phyloP scores from a whole-genome alignment of 805 yeast species.

The Phaffomyces antillensis region DNA sequence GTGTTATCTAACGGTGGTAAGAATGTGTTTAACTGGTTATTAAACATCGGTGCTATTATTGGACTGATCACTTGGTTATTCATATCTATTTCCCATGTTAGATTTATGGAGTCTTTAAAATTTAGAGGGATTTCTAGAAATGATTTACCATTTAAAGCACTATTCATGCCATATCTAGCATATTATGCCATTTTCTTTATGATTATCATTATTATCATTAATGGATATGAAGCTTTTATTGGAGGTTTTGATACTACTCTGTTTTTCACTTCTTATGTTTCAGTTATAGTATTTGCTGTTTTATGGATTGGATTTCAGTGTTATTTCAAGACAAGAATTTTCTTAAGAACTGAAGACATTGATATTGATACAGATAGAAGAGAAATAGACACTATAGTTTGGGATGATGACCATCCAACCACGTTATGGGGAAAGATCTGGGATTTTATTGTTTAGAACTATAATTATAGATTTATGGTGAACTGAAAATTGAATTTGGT shows the following conservation, averaged over 20 bases:
- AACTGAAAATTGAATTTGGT: too few species aligned
- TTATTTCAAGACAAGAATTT: conserved; percentile 39
- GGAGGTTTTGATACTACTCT: conserved; percentile 40
- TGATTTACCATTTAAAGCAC: conserved; percentile 67
- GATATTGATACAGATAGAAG: conserved; percentile 66
- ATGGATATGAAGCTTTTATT: conserved; percentile 65
- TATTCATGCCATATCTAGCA: conserved; percentile 58
- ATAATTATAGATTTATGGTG: neutral
- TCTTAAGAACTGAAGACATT: conserved; percentile 45
- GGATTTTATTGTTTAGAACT: neutral
- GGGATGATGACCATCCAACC: conserved; percentile 27
- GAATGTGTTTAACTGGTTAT: conserved; percentile 63
- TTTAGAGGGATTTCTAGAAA: conserved; percentile 60
- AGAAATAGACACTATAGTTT: conserved; percentile 50
- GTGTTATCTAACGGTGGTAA: conserved; percentile 44
- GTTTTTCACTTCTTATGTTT: conserved; percentile 68
- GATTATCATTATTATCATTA: conserved; percentile 53
- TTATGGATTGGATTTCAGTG: conserved; percentile 51
- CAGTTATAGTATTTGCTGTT: conserved; percentile 51
- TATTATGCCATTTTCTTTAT: conserved; percentile 53
- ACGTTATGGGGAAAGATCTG: neutral
- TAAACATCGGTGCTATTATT: conserved; percentile 68
- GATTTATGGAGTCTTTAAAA: conserved; percentile 62
- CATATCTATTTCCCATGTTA: conserved; percentile 55
- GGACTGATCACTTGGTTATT: conserved; percentile 71